Base-by-base conservation (phyloP, 1,284 basidiomycete genomes). In the Cronartium quercuum region DNA sequence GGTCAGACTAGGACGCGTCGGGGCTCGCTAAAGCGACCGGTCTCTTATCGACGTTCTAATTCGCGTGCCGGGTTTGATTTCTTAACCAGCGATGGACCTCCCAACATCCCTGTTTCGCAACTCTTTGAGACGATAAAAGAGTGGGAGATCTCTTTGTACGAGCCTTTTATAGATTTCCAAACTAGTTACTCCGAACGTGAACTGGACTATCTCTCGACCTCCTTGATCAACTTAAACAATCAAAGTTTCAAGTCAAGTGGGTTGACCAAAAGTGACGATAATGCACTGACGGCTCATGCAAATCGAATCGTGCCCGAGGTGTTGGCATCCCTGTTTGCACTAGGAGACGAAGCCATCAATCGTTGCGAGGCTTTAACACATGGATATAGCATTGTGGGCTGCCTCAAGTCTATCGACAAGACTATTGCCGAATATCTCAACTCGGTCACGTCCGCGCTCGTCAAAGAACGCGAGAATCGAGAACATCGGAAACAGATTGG, bases 61-160 rank as follows among this genome's bases (percentile, higher is more conserved):
- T 42, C 61, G 69, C 68, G 29, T 40, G 55, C 40, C 57, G 68
- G 58, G 9, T 18, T 18, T 21, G 60, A 71, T 47, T 55, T 64
- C 10, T 4, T 62, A 12, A 2, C 18, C 29, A 21, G 29, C 37
- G 64, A 66, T 55, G 51, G 51, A 6, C 58, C 47, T 47, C 42
- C 70, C 6, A 44, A 68, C 61, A 62, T 60, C 21, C 61, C 74
- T 44, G 65, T 64, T 38, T 68, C 69, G 29, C 63, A 77, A 12
- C 34, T 13, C 24, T 3, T 38, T 9, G 12, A 34, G 13, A 51
- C 78, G 42, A 65, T 80, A 63, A 76, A 77, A 69, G 55, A 88
- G 64, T 96, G 94, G 94, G 92, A 95, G 79, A 88, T 89, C 69
- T 88, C 90, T 51, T 84, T 96, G 9, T 94, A 93, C 81, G 92